phyloP scores from a whole-genome alignment of 2,329 filamentous ascomycete genomes.

The Byssochlamys sp. region DNA sequence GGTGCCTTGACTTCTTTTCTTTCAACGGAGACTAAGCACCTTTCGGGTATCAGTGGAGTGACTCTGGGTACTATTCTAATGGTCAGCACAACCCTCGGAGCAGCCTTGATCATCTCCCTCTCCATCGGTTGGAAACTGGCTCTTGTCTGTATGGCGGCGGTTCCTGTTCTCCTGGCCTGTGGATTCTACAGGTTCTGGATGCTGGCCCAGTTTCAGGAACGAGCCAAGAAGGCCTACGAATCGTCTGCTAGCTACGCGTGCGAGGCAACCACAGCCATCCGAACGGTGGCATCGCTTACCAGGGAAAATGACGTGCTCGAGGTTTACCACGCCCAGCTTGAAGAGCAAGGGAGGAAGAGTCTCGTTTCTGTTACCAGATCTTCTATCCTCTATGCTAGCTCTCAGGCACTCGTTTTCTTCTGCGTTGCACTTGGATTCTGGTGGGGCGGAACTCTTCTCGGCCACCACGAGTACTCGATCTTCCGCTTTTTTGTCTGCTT shows the following conservation, averaged over 20 bases:
- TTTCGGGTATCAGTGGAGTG: constrained; percentile 76
- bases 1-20: constrained; percentile 82
- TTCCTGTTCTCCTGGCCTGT: constrained; percentile 67
- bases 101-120: constrained; percentile 61
- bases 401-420: constrained; percentile 74
- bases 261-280: constrained; percentile 86
- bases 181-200: constrained; percentile 85
- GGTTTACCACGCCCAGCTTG: constrained; percentile 60
- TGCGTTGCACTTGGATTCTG: constrained; percentile 84
- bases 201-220: constrained; percentile 66
- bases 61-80: constrained; percentile 80
- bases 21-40: constrained; percentile 78
- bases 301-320: constrained; percentile 70
- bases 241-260: constrained; percentile 77
- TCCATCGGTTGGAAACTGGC: constrained; percentile 79
- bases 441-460: constrained; percentile 75
- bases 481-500: constrained; percentile 93
- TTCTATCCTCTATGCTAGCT: constrained; percentile 68
- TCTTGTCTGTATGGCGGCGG: constrained; percentile 67
- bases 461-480: constrained; percentile 58
- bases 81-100: constrained; percentile 67
- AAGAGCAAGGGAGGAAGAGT: constrained; percentile 56
- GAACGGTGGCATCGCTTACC: constrained; percentile 83
- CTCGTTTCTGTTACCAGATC: constrained; percentile 66
- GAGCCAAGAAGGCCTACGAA: constrained; percentile 71